phyloP scores from a whole-genome alignment of 108 stramenopile genomes.

The Bacterosira constricta region DNA sequence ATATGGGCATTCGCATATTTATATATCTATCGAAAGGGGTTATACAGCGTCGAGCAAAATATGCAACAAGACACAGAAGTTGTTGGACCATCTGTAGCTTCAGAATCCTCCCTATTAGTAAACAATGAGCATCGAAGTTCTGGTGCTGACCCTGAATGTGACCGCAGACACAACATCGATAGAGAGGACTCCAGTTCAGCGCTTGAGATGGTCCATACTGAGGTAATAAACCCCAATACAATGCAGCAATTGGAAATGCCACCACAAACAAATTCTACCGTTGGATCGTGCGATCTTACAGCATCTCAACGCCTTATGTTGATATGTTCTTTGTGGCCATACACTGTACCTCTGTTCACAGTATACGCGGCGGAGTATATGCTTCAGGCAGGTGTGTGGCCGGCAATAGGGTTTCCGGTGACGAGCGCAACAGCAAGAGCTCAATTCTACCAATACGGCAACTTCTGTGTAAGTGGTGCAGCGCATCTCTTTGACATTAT shows the following conservation, averaged over 20 bases:
- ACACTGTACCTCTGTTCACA: conserved; percentile 74
- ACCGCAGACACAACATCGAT: background rate
- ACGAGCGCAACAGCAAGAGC: conserved; percentile 45
- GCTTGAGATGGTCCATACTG: conserved; percentile 27
- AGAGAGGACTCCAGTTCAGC: background rate
- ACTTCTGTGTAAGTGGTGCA: conserved; percentile 57
- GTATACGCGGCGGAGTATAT: conserved; percentile 82
- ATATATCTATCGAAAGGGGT: conserved; percentile 16
- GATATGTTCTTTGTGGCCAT: conserved; percentile 64
- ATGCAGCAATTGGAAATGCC: background rate
- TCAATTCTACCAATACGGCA: conserved; percentile 71
- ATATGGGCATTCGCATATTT: conserved; percentile 19
- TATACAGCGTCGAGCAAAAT: conserved; percentile 10
- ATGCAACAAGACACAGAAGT: background rate
- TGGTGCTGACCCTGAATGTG: background rate
- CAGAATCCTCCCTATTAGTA: background rate
- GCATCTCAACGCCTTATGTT: conserved; percentile 37
- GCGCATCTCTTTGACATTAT: no score
- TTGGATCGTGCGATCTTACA: conserved; percentile 24
- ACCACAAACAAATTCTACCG: background rate
- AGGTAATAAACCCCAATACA: background rate
- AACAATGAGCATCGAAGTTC: background rate
- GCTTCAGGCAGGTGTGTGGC: conserved; percentile 71
- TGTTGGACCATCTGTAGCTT: background rate
- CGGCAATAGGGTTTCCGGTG: conserved; percentile 80